Percentiles rank a stretch among this genome's conserved stretches.
Evolutionary conservation across 2,329 filamentous ascomycete species (phyloP).

Genomic region (Thermochaetoides dissita): DNA sequence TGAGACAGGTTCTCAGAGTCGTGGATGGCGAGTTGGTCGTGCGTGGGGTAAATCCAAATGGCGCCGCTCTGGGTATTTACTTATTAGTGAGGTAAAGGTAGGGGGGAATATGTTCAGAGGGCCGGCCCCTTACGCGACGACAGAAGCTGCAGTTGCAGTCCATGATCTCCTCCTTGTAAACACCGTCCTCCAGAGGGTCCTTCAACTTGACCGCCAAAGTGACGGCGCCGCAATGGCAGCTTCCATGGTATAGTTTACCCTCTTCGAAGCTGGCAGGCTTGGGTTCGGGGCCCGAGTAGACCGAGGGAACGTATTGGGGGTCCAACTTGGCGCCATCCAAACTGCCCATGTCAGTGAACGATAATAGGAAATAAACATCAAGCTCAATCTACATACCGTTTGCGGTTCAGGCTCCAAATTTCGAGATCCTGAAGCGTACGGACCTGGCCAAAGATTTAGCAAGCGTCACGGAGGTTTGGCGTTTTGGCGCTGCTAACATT

Average conservation of each 20-base stretch:
- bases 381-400: conserved; percentile 19
- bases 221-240: conserved; percentile 40
- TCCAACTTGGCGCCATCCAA: conserved; percentile 24
- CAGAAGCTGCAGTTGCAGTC: conserved; percentile 42
- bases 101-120: conserved; percentile 4
- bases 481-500: conserved; percentile 25
- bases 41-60: conserved; percentile 30
- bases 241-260: conserved; percentile 31
- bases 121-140: conserved; percentile 20
- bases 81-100: not conserved
- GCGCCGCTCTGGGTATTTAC: conserved; percentile 23
- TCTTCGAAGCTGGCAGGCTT: conserved; percentile 21
- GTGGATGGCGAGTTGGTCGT: conserved; percentile 26
- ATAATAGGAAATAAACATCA: not conserved
- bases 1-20: conserved; percentile 25
- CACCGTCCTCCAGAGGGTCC: conserved; percentile 26
- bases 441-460: conserved; percentile 18
- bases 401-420: conserved; percentile 25
- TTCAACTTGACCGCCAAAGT: conserved; percentile 26
- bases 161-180: conserved; percentile 16
- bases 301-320: conserved; percentile 21
- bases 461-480: not conserved
- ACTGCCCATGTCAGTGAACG: conserved; percentile 13
- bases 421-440: conserved; percentile 31
- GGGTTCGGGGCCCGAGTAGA: conserved; percentile 29